Evolutionary conservation across 83 land plant genomes (phyloP), one percentile per base, ranked within the genome.

Genomic region (Isoetes engelmannii): DNA sequence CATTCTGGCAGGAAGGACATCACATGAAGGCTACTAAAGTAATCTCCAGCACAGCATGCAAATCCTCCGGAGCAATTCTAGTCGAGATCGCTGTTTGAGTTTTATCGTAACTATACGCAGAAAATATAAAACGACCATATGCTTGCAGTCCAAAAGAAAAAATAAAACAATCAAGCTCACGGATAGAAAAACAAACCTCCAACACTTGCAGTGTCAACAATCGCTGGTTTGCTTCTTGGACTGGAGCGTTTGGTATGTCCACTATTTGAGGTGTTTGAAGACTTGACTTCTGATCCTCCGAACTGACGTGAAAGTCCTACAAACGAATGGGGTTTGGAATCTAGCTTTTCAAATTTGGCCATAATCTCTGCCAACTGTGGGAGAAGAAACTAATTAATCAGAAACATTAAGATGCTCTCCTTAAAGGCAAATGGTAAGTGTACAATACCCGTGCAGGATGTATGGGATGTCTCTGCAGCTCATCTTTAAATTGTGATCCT

Each of bases 401-500:
- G 37, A 28, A 28, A 2, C 37, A 28, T 28, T 2, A 28, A 28
- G 37, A 28, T 28, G 37, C 37, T 28, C 37, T 28, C 37, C 37
- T 28, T 41, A 20, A 12, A 10, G 20, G 19, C 17, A 70, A 44
- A 13, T 70, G 10, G 17, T n/a, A 10, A 3, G 45, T 20, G 15
- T 60, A 19, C 3, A 15, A 65, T 66, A 89, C 97, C 91, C 82
- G 81, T 28, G 75, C 73, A 21, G 85, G 67, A 54, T 87, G 87
- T 73, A 89, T 81, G 53, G 79, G 79, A 61, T 95, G 89, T 4
- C 84, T 83, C 10, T 91, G 87, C 44, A 95, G 82, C 61, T 91
- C 97, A 61, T 86, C 97, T 44, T 79, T 78, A 56, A 95, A 85
- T 56, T 95, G 97, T 53, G 88, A 53, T 57, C 97, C 99, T 72